Evolutionary conservation across 2,329 filamentous ascomycete genomes (phyloP).

Genomic region (Helminthosporium solani): DNA sequence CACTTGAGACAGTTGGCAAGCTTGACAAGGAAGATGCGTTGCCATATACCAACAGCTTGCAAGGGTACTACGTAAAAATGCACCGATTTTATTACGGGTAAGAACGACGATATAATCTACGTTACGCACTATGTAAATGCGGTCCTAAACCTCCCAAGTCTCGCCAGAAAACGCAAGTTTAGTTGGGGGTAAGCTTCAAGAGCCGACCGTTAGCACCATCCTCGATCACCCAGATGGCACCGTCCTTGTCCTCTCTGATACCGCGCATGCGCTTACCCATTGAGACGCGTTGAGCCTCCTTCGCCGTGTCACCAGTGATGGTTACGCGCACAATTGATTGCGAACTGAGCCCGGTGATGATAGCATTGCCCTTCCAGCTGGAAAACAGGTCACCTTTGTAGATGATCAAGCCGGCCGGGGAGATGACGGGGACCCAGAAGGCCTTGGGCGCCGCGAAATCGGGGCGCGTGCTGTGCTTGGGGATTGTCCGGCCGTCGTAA

Average conservation of each 20-base stretch:
- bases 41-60: no score
- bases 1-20: no score
- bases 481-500: conserved; percentile 15
- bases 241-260: conserved; percentile 19
- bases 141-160: no score
- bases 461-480: conserved; percentile 17
- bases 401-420: conserved; percentile 18
- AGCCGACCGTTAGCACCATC: conserved; percentile 14
- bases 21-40: no score
- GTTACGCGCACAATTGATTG: conserved; percentile 15
- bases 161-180: conserved; percentile 5
- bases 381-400: conserved; percentile 20
- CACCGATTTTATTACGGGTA: no score
- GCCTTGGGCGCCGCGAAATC: conserved; percentile 15
- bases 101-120: no score
- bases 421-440: conserved; percentile 19
- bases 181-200: conserved; percentile 20
- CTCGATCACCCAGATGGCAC: conserved; percentile 19
- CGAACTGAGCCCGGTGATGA: conserved; percentile 17
- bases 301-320: conserved; percentile 17
- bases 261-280: conserved; percentile 22
- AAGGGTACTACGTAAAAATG: no score
- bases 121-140: no score
- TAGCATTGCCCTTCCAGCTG: conserved; percentile 19
- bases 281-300: conserved; percentile 18